Evolutionary conservation across 768 basidiomycete species (phyloP).

Genomic region (Phlebiopsis flavidoalba): DNA sequence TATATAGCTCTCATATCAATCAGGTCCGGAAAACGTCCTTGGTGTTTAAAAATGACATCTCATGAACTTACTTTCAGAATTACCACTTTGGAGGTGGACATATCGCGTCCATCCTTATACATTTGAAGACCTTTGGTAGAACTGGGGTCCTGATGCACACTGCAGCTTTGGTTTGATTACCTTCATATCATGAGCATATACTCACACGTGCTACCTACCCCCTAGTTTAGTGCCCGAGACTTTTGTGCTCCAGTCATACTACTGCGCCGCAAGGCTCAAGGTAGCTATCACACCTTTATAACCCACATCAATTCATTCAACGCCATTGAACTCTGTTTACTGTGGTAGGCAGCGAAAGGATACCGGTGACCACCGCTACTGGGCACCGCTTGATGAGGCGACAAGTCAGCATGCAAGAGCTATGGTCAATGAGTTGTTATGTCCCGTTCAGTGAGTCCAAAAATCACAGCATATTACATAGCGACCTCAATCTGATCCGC

Average conservation of each 20-base stretch:
- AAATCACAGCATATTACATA: no score
- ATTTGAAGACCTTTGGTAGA: slow-evolving; percentile 68
- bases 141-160: slow-evolving; percentile 44
- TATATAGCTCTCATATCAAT: slow-evolving; percentile 53
- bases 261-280: slow-evolving; percentile 56
- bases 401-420: slow-evolving; percentile 40
- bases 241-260: slow-evolving; percentile 55
- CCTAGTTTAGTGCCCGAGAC: slow-evolving; percentile 70
- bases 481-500: background rate
- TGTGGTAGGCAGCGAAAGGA: slow-evolving; percentile 44
- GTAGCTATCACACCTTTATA: slow-evolving; percentile 24
- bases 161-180: slow-evolving; percentile 34
- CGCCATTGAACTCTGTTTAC: background rate
- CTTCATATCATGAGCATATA: background rate
- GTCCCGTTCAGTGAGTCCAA: slow-evolving; percentile 51
- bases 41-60: background rate
- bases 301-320: background rate
- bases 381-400: slow-evolving; percentile 55
- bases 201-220: background rate
- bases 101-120: slow-evolving; percentile 60
- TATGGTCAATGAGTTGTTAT: slow-evolving; percentile 54
- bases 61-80: slow-evolving; percentile 33
- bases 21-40: slow-evolving; percentile 15
- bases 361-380: slow-evolving; percentile 51
- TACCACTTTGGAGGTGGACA: slow-evolving; percentile 70